Evolutionary conservation across 345 rosid species (phyloP).

Genomic region (Arabidopsis arenosa): DNA sequence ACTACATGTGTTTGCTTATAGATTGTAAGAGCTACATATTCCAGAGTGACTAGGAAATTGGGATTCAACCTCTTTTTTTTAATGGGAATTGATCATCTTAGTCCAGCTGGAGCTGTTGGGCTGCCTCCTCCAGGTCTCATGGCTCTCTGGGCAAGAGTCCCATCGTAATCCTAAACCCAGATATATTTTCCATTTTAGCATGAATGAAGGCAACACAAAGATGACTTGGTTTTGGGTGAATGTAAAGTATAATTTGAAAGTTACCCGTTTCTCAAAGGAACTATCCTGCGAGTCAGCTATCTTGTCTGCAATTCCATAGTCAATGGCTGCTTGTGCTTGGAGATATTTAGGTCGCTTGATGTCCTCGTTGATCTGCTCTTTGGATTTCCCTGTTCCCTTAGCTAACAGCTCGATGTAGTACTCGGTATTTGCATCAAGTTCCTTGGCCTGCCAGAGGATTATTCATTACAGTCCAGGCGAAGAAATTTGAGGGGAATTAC

Average conservation of each 20-base stretch:
- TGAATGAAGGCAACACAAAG: conserved; percentile 26
- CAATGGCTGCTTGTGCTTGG: conserved; percentile 73
- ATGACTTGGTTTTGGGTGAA: conserved; percentile 14
- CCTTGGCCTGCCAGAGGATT: conserved; percentile 66
- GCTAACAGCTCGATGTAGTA: conserved; percentile 73
- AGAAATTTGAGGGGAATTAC: neutral
- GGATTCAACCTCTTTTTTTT: conserved; percentile 6
- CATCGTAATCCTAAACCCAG: conserved; percentile 69
- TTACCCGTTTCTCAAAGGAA: conserved; percentile 72
- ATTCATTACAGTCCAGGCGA: conserved; percentile 18
- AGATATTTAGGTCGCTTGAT: conserved; percentile 74
- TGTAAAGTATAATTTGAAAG: neutral
- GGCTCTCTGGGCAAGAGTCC: conserved; percentile 65
- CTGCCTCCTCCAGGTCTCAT: conserved; percentile 65
- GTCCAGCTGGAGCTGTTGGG: conserved; percentile 65
- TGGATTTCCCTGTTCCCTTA: conserved; percentile 75
- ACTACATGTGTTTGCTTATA: conserved; percentile 36
- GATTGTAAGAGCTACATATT: conserved; percentile 39
- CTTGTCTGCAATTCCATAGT: conserved; percentile 90
- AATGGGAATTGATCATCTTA: conserved; percentile 50
- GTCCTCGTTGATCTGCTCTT: conserved; percentile 78
- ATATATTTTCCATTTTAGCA: conserved; percentile 21
- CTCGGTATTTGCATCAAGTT: conserved; percentile 73
- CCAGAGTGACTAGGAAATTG: conserved; percentile 28
- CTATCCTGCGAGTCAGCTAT: conserved; percentile 59